These are phyloP conservation scores for Grosmannia clavigera DNA, from an alignment of 2,329 filamentous ascomycete species.

Conservation along the genomic window DNA sequence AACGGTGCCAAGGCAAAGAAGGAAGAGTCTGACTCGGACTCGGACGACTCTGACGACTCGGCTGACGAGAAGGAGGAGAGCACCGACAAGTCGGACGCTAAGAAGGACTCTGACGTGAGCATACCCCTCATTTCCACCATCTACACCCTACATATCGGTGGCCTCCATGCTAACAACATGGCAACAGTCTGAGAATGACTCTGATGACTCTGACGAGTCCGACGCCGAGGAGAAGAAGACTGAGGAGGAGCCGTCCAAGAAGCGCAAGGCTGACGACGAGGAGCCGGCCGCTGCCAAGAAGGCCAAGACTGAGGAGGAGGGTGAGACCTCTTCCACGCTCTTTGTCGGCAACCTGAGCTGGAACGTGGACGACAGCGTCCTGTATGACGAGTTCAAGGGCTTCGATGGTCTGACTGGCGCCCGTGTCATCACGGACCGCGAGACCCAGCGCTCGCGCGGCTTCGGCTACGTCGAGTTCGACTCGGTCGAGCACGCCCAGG, in stretches of 20 bases:
- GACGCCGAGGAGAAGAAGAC: conserved; percentile 19
- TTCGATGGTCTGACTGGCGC: conserved; percentile 61
- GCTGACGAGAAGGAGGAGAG: conserved; percentile 16
- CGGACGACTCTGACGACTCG: conserved; percentile 20
- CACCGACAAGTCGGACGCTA: conserved; percentile 7
- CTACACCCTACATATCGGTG: background rate
- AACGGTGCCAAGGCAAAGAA: conserved; percentile 1
- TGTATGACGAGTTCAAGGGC: conserved; percentile 68
- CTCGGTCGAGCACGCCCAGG: conserved; percentile 35
- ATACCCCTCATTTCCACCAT: background rate
- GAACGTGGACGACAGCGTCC: conserved; percentile 75
- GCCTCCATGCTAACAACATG: conserved; percentile 2
- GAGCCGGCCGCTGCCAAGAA: conserved; percentile 49
- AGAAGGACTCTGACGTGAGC: conserved; percentile 10
- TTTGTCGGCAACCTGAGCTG: conserved; percentile 88
- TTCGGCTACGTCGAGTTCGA: conserved; percentile 90
- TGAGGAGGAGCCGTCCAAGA: conserved; percentile 36
- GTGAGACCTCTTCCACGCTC: conserved; percentile 47
- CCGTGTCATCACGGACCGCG: conserved; percentile 74
- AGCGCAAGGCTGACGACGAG: conserved; percentile 51
- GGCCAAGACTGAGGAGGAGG: conserved; percentile 45
- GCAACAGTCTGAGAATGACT: conserved; percentile 20
- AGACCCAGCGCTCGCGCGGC: conserved; percentile 71
- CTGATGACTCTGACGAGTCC: conserved; percentile 20
- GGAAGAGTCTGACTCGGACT: conserved; percentile 12